Base-by-base conservation (phyloP, 306 rosid species). In the Inga laurina region DNA sequence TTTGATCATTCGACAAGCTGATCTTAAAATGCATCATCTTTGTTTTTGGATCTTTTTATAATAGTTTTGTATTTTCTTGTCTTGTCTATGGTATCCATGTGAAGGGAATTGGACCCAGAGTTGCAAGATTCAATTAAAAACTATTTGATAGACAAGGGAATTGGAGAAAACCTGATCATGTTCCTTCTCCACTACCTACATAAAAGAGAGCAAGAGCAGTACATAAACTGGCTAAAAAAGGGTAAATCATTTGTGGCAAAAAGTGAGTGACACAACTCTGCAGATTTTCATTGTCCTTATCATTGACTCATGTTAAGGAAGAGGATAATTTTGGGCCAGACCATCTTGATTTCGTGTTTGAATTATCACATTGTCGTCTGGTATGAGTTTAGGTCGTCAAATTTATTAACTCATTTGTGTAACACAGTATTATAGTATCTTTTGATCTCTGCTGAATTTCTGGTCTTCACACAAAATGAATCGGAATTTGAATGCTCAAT, bases 181-280 rank as follows among this genome's bases (percentile, higher is more conserved):
- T 93, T 92, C 84, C 94, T 95, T 82, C 84, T 91, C 59, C 87
- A 79, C 85, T 87, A 91, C 85, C 85, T 91, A 10, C 94, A 90
- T 81, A 87, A 73, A 75, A 91, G 88, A 78, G 97, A 93, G 88
- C 94, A 92, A 69, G 85, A 75, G 52, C 97, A 92, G 44, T 95
- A 95, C 41, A 78, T 90, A 76, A 88, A 92, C 77, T 95, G 99
- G 99, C 84, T 93, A 76, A 84, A 87, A 80, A 85, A 75, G 61
- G 90, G 89, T 30, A 90, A 91, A 72, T 91, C 86, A 44, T 88
- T 76, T 37, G 57, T 88, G 34, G 75, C 85, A 18, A 71, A 85
- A 87, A 10, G 75, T 18, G 86, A 87, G 85, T 79, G 85, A 84
- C 44, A 84, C 49, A 3, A 12, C 5, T 54, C 21, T 54, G 24